Base-by-base conservation (phyloP, 441 rosid genomes). In the Euphorbia celastroides region DNA sequence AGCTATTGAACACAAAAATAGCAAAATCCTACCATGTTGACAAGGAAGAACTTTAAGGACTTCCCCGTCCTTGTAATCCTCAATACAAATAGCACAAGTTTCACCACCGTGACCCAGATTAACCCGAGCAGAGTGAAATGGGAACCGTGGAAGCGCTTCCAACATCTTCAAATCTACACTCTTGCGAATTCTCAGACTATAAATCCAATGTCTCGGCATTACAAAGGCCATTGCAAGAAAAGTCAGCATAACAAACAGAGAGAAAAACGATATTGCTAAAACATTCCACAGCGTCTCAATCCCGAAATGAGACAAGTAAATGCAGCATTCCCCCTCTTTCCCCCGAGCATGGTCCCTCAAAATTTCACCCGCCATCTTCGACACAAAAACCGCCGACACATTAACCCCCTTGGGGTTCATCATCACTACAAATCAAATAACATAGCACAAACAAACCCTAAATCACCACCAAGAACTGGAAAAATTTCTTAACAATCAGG, bases 41-140 rank as follows among this genome's bases (percentile, higher is more conserved):
- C 93, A 85, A 27, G 93, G 95, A 4, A 88, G 93, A 70, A 83
- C 72, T 74, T 82, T 88, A 54, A 90, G 78, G 73, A 48, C 68
- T 75, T 88, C 91, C 62, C 87, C 93, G 67, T 83, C 79, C 70
- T 70, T 75, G 71, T 85, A 90, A 77, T 90, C 90, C 81, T 86
- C 95, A 28, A 88, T 91, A 72, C 95, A 90, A 41, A 88, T 84
- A 1, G 88, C 82, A 78, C 97, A 88, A 22, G 92, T 87, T 69
- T 83, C 95, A 27, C 83, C 80, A 7, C 57, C 28, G 12, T 68
- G 79, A 63, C 66, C 75, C n/a, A 52, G 73, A 72, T 55, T 61
- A 52, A 64, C 75, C 44, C 50, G 36, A 26, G 77, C 67, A 70
- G 83, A 74, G 61, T 66, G 30, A 71, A 86, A 88, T 5, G 78